A percentile compares a stretch with the other conserved stretches of the same genome.
Evolutionary conservation across 2,329 filamentous ascomycete species (phyloP).

Genomic region (Aspergillus novofumigatus): DNA sequence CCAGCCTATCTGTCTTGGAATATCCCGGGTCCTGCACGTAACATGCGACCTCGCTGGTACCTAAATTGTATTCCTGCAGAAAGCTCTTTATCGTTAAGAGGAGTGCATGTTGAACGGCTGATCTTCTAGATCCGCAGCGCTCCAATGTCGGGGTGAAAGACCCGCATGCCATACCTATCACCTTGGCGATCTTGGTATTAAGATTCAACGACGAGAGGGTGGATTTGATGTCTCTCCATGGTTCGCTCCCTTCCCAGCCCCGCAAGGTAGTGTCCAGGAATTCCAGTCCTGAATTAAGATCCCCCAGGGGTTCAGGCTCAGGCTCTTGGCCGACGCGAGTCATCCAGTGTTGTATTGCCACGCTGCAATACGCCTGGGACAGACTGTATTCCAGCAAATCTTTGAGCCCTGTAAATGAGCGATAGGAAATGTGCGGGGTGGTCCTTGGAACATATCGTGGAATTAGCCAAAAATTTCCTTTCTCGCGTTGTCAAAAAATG

Average conservation of each 20-base stretch:
- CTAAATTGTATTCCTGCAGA: neutral
- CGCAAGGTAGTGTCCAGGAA: no score
- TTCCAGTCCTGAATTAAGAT: no score
- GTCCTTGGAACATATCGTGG: no score
- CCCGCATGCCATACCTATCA: neutral
- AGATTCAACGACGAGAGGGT: neutral
- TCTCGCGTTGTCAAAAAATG: no score
- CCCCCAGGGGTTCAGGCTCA: no score
- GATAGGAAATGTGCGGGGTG: no score
- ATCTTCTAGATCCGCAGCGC: neutral
- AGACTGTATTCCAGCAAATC: no score
- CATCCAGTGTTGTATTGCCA: no score
- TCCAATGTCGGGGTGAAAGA: neutral
- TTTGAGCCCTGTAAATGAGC: no score
- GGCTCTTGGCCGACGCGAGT: no score
- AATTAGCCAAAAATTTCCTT: no score
- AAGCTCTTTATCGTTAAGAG: conserved; percentile 1
- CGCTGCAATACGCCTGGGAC: no score
- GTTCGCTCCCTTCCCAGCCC: neutral
- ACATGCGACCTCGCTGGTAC: conserved; percentile 7
- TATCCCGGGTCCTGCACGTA: conserved; percentile 21
- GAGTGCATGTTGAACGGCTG: conserved; percentile 7
- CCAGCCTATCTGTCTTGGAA: conserved; percentile 9
- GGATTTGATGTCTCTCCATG: neutral
- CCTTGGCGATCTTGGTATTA: neutral